Base-by-base conservation (phyloP, 805 yeast genomes). In the Isabelozyma rhagii region DNA sequence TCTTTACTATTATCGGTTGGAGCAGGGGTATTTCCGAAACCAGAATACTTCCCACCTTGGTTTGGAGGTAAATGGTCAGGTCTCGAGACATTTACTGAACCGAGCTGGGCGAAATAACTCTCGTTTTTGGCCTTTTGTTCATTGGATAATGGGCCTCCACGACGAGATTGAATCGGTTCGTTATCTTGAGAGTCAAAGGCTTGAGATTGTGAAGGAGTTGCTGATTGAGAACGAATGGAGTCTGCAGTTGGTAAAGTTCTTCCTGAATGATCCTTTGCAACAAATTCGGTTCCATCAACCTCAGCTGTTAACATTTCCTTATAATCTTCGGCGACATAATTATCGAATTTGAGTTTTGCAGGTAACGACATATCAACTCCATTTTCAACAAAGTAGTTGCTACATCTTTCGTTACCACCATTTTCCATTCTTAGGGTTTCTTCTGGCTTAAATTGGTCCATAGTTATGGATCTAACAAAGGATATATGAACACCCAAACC, bases 381-480 rank as follows among this genome's bases (percentile, higher is more conserved):
- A 66, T 91, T 84, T 8, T 77, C 69, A 43, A 72, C 77, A 63
- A 94, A 84, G 64, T 85, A 94, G 50, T 72, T 75, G 29, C 74
- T 79, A 59, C 94, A 88, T 25, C 80, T 81, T 48, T 81, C 87
- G 63, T 94, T 94, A 18, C 99, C 99, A 50, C 99, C 99, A 51
- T 82, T 71, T 62, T 93, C 97, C 98, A 94, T 93, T 51, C 96
- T 77, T 55, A 81, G 71, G 50, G 92, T 78, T 67, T 94, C 99
- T 40, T 92, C 97, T 4, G 90, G 85, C 72, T 93, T 94, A 77
- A 96, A 94, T 73, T 91, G 97, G 69, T 94, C 99, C 99, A 94
- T 94, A 7, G 98, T 94, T 59, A 94, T 92, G 27, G 96, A 87
- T 64, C 99, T 80, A 38, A 94, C 98, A 74, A 94, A 94, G 41